Evolutionary conservation across 768 basidiomycete species (phyloP), one percentile per base, ranked within the genome.

Genomic region (Auricularia auricula-judae): DNA sequence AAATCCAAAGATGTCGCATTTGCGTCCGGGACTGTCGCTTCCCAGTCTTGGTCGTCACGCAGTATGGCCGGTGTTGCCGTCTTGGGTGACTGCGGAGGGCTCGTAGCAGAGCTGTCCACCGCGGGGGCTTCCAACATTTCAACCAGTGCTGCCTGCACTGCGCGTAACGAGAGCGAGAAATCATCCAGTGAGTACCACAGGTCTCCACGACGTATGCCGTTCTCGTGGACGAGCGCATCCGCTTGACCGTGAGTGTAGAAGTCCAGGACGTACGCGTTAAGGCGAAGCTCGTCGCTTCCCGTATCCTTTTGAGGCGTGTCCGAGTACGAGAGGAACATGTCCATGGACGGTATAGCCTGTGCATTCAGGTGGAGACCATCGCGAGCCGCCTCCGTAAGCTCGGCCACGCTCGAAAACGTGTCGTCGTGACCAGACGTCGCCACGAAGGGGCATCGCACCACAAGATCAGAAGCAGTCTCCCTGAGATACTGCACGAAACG

Each of bases 371-470:
- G 76, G 21, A 90, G 67, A 0, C 85, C 86, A 5, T 70, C 70
- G 33, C 87, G 77, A 0, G 78, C 77, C 0, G 86, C 84, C 10
- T 72, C 73, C 1, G 76, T 74, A 8, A 90, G 76, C 66, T 89
- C 86, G 1, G 72, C 65, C 11, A 87, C 75, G 36, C 74, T 80
- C 3, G 65, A 47, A 68, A 87, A 88, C 1, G 67, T 64, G 68
- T 89, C 87, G 35, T 71, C 79, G 63, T 85, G 85, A 0, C 88
- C 87, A 0, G 88, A 89, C 64, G 80, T 86, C 0, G 87, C 85
- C 5, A 84, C 86, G 67, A 88, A 89, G 4, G 76, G 68, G 1
- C 87, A 89, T 8, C 87, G 82, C 35, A 77, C 79, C 1, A 74
- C 68, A 33, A 79, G 73, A 0, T 39, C 68, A n/a, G 79, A 71